Conservation (phyloP, 352 stramenopile species). For the Poterioochromonas sp. region DNA sequence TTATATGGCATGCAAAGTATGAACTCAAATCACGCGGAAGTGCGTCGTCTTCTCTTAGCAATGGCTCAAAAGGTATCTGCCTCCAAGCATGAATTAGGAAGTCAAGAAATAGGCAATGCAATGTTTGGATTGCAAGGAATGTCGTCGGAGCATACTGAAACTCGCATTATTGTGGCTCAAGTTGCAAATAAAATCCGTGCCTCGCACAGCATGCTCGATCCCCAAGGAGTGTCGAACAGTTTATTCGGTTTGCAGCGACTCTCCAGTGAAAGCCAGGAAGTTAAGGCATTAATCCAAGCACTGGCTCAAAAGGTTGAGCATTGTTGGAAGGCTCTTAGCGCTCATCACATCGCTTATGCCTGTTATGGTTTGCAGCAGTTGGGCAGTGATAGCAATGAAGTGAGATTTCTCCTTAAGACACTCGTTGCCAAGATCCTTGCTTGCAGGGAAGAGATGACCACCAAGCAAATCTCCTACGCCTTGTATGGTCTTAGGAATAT, state of each 20-base stretch:
- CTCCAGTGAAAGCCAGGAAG: slow-evolving; percentile 4
- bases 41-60: background rate
- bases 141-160: background rate
- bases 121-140: slow-evolving; percentile 18
- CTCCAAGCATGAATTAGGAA: slow-evolving; percentile 1
- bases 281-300: background rate
- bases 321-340: background rate
- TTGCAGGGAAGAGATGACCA: background rate
- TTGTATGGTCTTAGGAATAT: slow-evolving; percentile 10
- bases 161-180: background rate
- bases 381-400: background rate
- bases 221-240: slow-evolving; percentile 10
- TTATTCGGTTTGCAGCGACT: slow-evolving; percentile 19
- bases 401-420: background rate
- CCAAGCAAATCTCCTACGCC: background rate
- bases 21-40: background rate
- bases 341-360: slow-evolving; percentile 3
- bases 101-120: slow-evolving; percentile 25
- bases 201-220: background rate
- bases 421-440: background rate
- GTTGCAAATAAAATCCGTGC: background rate
- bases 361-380: background rate
- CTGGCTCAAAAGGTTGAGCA: background rate
- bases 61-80: background rate
- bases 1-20: slow-evolving; percentile 25